phyloP scores from a whole-genome alignment of 495 filamentous ascomycete species.

The Evernia prunastri region DNA sequence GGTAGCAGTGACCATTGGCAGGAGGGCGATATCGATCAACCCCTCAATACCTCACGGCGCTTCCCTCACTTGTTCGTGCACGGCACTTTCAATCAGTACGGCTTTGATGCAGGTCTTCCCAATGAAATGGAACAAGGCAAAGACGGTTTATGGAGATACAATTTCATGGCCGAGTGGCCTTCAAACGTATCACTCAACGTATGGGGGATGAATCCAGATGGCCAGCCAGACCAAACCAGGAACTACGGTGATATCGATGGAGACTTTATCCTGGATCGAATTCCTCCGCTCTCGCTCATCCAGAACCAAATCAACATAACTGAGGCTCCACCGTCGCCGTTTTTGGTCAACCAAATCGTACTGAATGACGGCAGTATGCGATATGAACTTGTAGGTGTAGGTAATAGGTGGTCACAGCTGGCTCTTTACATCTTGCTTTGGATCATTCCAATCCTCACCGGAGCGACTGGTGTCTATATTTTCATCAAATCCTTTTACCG shows the following conservation, averaged over 20 bases:
- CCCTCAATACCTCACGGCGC: conserved; percentile 34
- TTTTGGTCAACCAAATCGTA: conserved; percentile 39
- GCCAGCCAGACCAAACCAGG: conserved; percentile 41
- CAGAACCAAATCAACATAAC: conserved; percentile 45
- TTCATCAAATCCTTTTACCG: conserved; percentile 45
- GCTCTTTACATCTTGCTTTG: conserved; percentile 42
- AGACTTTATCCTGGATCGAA: conserved; percentile 38
- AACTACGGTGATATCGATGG: conserved; percentile 45
- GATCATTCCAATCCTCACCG: conserved; percentile 38
- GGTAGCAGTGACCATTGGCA: conserved; percentile 54
- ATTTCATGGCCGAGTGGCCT: conserved; percentile 50
- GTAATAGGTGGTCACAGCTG: conserved; percentile 39
- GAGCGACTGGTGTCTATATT: conserved; percentile 35
- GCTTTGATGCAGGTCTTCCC: conserved; percentile 52
- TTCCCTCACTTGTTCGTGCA: conserved; percentile 57
- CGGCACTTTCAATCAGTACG: conserved; percentile 57
- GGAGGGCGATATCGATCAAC: conserved; percentile 46
- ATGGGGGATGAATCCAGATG: conserved; percentile 45
- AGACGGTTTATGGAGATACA: conserved; percentile 41
- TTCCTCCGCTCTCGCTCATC: conserved; percentile 37
- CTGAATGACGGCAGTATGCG: conserved; percentile 41
- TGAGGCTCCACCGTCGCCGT: conserved; percentile 36
- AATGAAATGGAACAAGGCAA: conserved; percentile 45
- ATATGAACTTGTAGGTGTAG: conserved; percentile 40
- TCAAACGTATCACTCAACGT: conserved; percentile 41